These are phyloP conservation scores for Phytophthora ohioensis DNA, from an alignment of 352 stramenopile species.

Conservation along the genomic window DNA sequence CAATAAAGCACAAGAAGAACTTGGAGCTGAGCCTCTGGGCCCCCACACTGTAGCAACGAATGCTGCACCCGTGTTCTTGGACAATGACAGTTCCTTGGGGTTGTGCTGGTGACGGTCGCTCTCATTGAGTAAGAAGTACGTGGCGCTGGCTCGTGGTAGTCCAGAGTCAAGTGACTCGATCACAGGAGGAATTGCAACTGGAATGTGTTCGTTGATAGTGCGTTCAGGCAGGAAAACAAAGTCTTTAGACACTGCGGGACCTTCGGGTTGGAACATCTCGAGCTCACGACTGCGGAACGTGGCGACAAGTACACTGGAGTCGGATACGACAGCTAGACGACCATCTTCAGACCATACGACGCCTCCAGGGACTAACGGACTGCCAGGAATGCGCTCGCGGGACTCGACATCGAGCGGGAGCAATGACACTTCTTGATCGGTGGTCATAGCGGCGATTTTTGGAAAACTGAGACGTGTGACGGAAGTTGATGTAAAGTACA, in stretches of 20 bases:
- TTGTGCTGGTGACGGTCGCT: conserved; percentile 79
- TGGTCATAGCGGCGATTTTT: conserved; percentile 27
- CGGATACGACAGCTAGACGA: conserved; percentile 74
- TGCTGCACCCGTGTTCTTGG: conserved; percentile 71
- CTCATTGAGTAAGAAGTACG: conserved; percentile 77
- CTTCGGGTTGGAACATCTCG: conserved; percentile 83
- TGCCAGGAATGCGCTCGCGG: conserved; percentile 80
- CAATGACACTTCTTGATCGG: conserved; percentile 23
- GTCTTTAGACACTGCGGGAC: conserved; percentile 82
- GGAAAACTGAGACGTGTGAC: conserved; percentile 29
- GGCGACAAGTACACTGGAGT: conserved; percentile 79
- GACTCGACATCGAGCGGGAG: conserved; percentile 44
- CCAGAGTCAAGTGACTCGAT: conserved; percentile 45
- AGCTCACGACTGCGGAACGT: conserved; percentile 84
- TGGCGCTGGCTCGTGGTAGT: conserved; percentile 45
- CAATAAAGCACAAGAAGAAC: conserved; percentile 72
- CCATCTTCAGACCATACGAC: conserved; percentile 81
- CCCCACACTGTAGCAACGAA: conserved; percentile 77
- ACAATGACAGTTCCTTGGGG: conserved; percentile 83
- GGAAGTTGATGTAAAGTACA: conserved; percentile 19
- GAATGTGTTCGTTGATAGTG: conserved; percentile 54
- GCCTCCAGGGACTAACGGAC: conserved; percentile 70
- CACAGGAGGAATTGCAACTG: conserved; percentile 57
- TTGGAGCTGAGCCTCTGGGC: conserved; percentile 76
- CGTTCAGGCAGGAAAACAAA: conserved; percentile 76